Evolutionary conservation across 116 monocot species (phyloP), one percentile per base, ranked within the genome.

Genomic region (Thalassia testudinum): DNA sequence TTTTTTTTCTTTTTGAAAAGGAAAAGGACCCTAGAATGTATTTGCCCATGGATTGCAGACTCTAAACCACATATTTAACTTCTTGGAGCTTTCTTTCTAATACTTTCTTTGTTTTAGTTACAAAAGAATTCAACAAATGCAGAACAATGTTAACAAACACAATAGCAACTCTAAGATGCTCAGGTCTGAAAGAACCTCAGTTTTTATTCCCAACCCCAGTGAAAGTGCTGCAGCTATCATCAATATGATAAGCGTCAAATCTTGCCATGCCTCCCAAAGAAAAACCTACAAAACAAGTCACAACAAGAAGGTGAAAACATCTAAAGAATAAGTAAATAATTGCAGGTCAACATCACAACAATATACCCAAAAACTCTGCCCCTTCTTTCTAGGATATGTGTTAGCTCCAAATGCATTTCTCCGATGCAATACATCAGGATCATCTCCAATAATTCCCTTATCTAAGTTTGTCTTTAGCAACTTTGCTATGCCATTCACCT

Each of bases 221-320:
- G 95, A 97, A 60, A 82, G 27, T 56, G 70, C 72, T n/a, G 86
- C 85, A 55, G 86, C 85, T 61, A 85, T 50, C 61, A 89, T 80
- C 43, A 97, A 56, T 42, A 86, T 97, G 49, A 86, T 61, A 40
- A 89, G 82, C 26, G 90, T 85, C 47, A 78, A 63, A 76, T 95
- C 95, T 70, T 95, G 78, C 49, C 84, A 84, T 47, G 95, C 80
- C 63, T 95, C 95, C 87, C 87, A 88, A 21, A 95, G 18, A 34
- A 93, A 93, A 48, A 71, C 63, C 92, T 92, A 54, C 26, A 38
- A 56, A 58, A 15, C 16, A 25, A 60, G 43, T 19, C 55, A 47
- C 42, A 48, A 17, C 15, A 1, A 62, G 49, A 42, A 62, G 40
- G 21, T 25, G 1, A 23, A 52, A 37, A 42, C 15, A 54, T 22